A percentile compares a stretch with the other conserved stretches of the same genome.
Conservation (phyloP, 1,139 yeast species). For the Lodderomyces pseudojiufengensis region DNA sequence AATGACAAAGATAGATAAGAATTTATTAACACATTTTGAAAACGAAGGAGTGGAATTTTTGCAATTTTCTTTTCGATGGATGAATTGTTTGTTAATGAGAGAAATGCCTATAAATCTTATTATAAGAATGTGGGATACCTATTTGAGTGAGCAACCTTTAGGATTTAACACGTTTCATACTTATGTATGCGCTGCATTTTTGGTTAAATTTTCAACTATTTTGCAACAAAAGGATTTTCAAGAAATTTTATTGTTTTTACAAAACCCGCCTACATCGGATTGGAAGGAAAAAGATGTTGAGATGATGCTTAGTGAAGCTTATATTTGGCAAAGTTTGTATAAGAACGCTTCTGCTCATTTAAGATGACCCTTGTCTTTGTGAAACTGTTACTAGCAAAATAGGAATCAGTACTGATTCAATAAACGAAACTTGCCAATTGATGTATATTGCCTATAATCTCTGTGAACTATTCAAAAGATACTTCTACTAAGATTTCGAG, state of each 20-base stretch:
- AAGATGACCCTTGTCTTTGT: slow-evolving; percentile 23
- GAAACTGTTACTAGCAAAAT: no score
- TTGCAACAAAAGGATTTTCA: slow-evolving; percentile 89
- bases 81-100: slow-evolving; percentile 96
- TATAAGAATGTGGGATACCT: slow-evolving; percentile 97
- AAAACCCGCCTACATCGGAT: slow-evolving; percentile 75
- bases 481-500: no score
- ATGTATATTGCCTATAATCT: no score
- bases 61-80: slow-evolving; percentile 96
- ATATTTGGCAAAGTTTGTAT: slow-evolving; percentile 90
- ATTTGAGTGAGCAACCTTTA: slow-evolving; percentile 79
- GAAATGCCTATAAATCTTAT: slow-evolving; percentile 77
- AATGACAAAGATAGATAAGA: slow-evolving; percentile 74
- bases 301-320: slow-evolving; percentile 89
- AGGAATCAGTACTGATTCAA: no score
- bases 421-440: no score
- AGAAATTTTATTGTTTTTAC: slow-evolving; percentile 85
- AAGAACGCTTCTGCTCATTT: slow-evolving; percentile 86
- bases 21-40: slow-evolving; percentile 69
- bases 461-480: no score
- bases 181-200: slow-evolving; percentile 96
- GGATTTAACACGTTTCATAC: slow-evolving; percentile 94
- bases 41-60: slow-evolving; percentile 83
- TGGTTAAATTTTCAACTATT: slow-evolving; percentile 79
- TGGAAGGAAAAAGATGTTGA: slow-evolving; percentile 94